These are phyloP conservation scores for Xylariales sp. DNA, from an alignment of 2,329 filamentous ascomycete genomes.

Conservation along the genomic window DNA sequence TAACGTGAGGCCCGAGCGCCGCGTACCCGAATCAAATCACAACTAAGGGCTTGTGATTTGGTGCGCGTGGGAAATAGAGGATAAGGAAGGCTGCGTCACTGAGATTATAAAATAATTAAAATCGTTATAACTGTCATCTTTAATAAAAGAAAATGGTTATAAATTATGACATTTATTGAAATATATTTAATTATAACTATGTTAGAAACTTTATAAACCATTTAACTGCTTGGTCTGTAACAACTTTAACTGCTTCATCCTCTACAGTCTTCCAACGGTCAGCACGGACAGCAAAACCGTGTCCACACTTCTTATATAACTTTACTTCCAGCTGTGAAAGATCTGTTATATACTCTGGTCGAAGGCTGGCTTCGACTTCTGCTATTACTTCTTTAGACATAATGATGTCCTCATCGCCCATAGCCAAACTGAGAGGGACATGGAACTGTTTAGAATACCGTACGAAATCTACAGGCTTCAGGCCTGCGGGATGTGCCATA, in stretches of 20 bases:
- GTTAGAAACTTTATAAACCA: background rate
- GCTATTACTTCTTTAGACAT: constrained; percentile 9
- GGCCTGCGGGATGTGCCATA: constrained; percentile 27
- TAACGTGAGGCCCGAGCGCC: no score
- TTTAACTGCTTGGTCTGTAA: background rate
- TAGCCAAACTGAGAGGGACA: constrained; percentile 16
- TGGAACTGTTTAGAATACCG: constrained; percentile 10
- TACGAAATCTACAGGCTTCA: constrained; percentile 27
- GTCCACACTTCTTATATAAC: constrained; percentile 13
- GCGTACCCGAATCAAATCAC: no score
- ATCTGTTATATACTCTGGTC: constrained; percentile 10
- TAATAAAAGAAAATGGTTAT: no score
- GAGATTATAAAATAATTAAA: no score
- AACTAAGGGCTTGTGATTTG: no score
- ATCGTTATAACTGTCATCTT: no score
- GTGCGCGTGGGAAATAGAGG: no score
- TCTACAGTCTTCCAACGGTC: constrained; percentile 10
- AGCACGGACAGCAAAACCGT: constrained; percentile 19
- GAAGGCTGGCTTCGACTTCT: constrained; percentile 11
- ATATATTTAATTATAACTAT: no score
- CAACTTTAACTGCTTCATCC: background rate
- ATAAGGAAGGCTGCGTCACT: no score
- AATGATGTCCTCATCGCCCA: constrained; percentile 16
- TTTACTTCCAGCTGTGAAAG: no score
- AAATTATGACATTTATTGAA: no score